Percentiles rank a stretch among this genome's conserved stretches.
These are phyloP conservation scores for Colletotrichum sp. DNA, from an alignment of 2,329 filamentous ascomycete species.

Conservation along the genomic window DNA sequence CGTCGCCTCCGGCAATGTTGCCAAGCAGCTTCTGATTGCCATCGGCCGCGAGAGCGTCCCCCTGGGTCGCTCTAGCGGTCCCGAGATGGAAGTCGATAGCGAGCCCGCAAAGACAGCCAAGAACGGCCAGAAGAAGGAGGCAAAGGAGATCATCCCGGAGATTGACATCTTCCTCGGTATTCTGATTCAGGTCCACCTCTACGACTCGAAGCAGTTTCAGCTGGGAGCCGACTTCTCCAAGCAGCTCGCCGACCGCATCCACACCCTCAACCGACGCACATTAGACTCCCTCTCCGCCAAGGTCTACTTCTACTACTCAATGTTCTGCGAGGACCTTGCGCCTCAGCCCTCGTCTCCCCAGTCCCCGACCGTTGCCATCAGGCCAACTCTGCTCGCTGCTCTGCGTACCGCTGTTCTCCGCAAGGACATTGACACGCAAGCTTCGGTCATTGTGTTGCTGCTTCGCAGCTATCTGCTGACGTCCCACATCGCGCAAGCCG, in stretches of 20 bases:
- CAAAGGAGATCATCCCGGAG: slow-evolving; percentile 83
- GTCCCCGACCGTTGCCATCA: slow-evolving; percentile 84
- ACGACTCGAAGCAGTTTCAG: slow-evolving; percentile 82
- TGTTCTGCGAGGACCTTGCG: slow-evolving; percentile 91
- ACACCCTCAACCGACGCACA: slow-evolving; percentile 88
- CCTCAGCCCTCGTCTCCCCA: slow-evolving; percentile 88
- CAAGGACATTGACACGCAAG: slow-evolving; percentile 97
- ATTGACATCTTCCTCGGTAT: slow-evolving; percentile 89
- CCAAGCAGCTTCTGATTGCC: slow-evolving; percentile 72
- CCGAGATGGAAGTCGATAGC: slow-evolving; percentile 77
- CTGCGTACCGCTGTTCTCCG: slow-evolving; percentile 94
- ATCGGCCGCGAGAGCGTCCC: slow-evolving; percentile 70
- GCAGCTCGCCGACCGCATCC: slow-evolving; percentile 82
- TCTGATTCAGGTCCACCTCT: slow-evolving; percentile 83
- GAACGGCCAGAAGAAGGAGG: slow-evolving; percentile 66
- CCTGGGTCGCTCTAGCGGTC: slow-evolving; percentile 59
- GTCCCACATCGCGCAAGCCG: slow-evolving; percentile 95
- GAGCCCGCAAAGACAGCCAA: slow-evolving; percentile 57
- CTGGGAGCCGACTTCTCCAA: slow-evolving; percentile 85
- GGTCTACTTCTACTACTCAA: slow-evolving; percentile 96
- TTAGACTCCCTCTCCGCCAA: slow-evolving; percentile 92
- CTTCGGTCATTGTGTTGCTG: slow-evolving; percentile 91
- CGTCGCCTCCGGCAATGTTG: slow-evolving; percentile 64
- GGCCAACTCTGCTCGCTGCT: slow-evolving; percentile 83
- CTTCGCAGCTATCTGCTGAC: slow-evolving; percentile 96